Conservation (phyloP, 192 early-diverging fungal species). For the Piromyces sp. region DNA sequence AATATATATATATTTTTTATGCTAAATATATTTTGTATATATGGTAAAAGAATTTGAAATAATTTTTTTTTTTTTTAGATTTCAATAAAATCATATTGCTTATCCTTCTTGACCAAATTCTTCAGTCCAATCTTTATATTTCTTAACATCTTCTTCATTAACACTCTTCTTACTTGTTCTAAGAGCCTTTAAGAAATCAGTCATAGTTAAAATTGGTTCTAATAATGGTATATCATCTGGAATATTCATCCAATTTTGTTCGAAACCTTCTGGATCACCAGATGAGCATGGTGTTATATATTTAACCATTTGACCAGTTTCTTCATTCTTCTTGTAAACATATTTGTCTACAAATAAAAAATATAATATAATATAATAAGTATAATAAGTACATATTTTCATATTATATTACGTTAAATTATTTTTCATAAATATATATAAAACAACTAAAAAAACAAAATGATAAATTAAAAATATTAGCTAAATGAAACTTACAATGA, state of each 20-base stretch:
- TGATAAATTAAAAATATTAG: too few relatives aligned
- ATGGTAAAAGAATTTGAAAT: too few relatives aligned
- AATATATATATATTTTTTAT: too few relatives aligned
- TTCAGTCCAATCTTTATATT: constrained; percentile 78
- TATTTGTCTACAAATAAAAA: neutral
- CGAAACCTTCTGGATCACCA: constrained; percentile 67
- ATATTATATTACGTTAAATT: too few relatives aligned
- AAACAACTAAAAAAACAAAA: too few relatives aligned
- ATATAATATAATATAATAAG: too few relatives aligned
- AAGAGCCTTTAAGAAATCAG: constrained; percentile 74
- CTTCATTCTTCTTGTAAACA: constrained; percentile 23
- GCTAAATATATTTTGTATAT: too few relatives aligned
- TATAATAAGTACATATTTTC: too few relatives aligned
- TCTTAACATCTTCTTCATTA: constrained; percentile 57
- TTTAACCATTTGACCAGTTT: constrained; percentile 22
- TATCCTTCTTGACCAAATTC: constrained; percentile 57
- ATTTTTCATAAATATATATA: too few relatives aligned
- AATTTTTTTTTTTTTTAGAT: too few relatives aligned
- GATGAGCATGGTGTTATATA: constrained; percentile 88
- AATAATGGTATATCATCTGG: constrained; percentile 57
- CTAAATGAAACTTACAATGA: constrained; percentile 83
- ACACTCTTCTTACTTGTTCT: constrained; percentile 63
- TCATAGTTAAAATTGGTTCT: constrained; percentile 72
- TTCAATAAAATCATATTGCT: too few relatives aligned
- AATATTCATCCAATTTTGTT: constrained; percentile 78